Conservation (phyloP, 495 filamentous ascomycete genomes). For the Xylaria acuta region DNA sequence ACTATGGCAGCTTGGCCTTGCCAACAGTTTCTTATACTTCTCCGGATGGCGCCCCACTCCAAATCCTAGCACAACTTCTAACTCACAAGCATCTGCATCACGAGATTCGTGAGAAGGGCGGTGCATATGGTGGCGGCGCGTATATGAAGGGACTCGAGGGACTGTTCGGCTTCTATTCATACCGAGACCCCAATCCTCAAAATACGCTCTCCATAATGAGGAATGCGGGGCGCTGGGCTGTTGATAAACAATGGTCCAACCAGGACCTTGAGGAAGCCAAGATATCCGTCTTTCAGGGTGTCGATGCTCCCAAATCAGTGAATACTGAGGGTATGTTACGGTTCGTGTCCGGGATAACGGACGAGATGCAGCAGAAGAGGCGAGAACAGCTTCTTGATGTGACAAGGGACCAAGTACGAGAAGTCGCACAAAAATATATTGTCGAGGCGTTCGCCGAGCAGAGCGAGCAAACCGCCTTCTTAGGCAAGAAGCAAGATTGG, state of each 20-base stretch:
- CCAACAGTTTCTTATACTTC: constrained; percentile 88
- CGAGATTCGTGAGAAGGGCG: constrained; percentile 97
- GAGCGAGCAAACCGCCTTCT: constrained; percentile 66
- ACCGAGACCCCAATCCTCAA: constrained; percentile 93
- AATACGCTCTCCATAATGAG: constrained; percentile 87
- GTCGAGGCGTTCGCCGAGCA: constrained; percentile 67
- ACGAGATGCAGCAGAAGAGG: constrained; percentile 87
- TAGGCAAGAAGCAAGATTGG: constrained; percentile 88
- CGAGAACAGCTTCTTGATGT: constrained; percentile 90
- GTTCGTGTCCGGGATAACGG: constrained; percentile 83
- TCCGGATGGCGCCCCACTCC: constrained; percentile 73
- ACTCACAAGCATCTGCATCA: constrained; percentile 97
- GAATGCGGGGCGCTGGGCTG: constrained; percentile 82
- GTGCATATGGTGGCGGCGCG: constrained; percentile 92
- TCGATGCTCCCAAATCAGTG: constrained; percentile 92
- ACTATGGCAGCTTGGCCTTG: constrained; percentile 81
- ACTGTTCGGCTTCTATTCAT: constrained; percentile 92
- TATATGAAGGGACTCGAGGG: constrained; percentile 80
- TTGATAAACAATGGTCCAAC: constrained; percentile 82
- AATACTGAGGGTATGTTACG: constrained; percentile 83
- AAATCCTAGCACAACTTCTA: constrained; percentile 89
- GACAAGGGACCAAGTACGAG: constrained; percentile 76
- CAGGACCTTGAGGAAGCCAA: constrained; percentile 95
- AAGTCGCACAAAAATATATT: constrained; percentile 81
- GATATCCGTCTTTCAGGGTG: constrained; percentile 89